These are phyloP conservation scores for Beta corolliflora DNA, from an alignment of 179 eudicot genomes.

Conservation along the genomic window DNA sequence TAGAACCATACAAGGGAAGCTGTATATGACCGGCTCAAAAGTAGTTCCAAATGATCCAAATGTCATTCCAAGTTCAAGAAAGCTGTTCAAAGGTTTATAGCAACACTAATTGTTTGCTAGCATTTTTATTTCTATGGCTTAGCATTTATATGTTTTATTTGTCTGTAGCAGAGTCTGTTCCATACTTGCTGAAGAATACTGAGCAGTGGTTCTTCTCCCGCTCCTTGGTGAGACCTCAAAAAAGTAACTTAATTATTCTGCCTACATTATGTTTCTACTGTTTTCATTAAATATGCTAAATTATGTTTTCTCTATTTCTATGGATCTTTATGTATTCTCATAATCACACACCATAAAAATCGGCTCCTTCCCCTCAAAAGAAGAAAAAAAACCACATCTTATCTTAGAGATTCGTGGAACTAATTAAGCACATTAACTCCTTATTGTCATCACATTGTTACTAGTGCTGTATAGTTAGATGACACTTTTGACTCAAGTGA, in stretches of 20 bases:
- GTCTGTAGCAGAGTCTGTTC: not conserved
- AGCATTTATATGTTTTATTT: not conserved
- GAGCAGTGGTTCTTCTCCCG: conserved; percentile 3
- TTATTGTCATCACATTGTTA: not conserved
- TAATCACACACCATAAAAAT: too few species aligned
- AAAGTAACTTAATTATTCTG: not conserved
- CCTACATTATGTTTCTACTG: not conserved
- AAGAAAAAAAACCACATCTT: too few species aligned
- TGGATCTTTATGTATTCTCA: not conserved
- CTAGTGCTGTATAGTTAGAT: not conserved
- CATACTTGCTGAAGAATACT: conserved; percentile 16
- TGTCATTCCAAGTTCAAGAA: not conserved
- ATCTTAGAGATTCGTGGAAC: not conserved
- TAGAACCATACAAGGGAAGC: conserved; percentile 2
- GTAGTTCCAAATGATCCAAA: not conserved
- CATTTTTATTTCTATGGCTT: not conserved
- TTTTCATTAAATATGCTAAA: not conserved
- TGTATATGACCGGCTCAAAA: conserved; percentile 2
- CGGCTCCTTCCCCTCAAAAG: not conserved
- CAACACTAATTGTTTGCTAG: not conserved
- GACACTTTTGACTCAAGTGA: not conserved
- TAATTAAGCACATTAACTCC: not conserved
- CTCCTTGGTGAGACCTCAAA: conserved; percentile 1
- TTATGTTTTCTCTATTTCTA: not conserved
- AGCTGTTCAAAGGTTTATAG: not conserved